Percentiles rank a stretch among this genome's conserved stretches.
phyloP scores from a whole-genome alignment of 2,329 filamentous ascomycete species.

The Grosmannia serpens region DNA sequence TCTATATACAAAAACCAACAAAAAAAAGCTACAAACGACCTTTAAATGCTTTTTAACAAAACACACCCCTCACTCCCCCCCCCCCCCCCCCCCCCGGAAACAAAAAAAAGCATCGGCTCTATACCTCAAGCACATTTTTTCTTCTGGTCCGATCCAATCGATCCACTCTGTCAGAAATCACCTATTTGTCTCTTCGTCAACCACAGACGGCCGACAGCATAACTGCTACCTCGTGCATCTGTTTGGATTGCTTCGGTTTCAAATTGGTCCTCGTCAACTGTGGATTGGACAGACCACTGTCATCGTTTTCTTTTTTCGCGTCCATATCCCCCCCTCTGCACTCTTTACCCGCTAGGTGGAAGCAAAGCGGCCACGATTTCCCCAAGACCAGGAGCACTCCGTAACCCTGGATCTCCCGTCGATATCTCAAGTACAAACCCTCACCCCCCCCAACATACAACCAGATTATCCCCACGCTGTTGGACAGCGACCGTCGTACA shows the following conservation, averaged over 20 bases:
- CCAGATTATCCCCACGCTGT: constrained; percentile 57
- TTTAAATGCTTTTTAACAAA: not conserved
- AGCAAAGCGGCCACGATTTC: not conserved
- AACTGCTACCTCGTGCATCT: not conserved
- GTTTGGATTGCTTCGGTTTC: not conserved
- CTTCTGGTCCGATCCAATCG: not conserved
- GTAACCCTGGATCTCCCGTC: constrained; percentile 92
- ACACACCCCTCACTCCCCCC: not conserved
- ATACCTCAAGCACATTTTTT: not conserved
- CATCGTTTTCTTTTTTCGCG: not conserved
- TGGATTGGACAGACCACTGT: too few relatives aligned
- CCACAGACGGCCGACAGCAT: not conserved
- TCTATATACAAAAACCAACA: too few relatives aligned
- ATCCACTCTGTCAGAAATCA: not conserved
- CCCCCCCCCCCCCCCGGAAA: not conserved
- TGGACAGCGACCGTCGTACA: constrained; percentile 52
- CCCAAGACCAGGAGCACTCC: constrained; percentile 18
- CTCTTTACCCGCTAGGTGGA: not conserved
- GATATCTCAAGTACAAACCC: constrained; percentile 71
- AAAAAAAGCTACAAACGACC: too few relatives aligned
- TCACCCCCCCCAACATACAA: constrained; percentile 59
- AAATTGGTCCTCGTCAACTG: not conserved
- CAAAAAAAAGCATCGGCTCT: not conserved
- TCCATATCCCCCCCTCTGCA: not conserved
- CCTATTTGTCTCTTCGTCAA: not conserved